A percentile compares a stretch with the other conserved stretches of the same genome.
phyloP scores from a whole-genome alignment of 2,329 filamentous ascomycete genomes.

The Endoconidiophora laricicola region DNA sequence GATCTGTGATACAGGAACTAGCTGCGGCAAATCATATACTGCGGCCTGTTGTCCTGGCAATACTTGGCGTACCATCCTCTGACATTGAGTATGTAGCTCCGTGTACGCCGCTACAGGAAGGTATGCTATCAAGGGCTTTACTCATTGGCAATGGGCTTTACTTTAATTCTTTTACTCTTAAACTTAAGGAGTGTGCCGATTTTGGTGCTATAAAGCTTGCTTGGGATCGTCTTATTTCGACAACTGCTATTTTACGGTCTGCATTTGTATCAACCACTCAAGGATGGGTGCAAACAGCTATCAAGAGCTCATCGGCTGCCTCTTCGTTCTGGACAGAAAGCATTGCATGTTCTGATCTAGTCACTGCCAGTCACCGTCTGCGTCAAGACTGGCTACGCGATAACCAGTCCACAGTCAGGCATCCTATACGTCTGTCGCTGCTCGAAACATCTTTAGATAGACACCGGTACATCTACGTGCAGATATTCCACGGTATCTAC shows the following conservation, averaged over 20 bases:
- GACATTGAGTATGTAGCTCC: constrained; percentile 60
- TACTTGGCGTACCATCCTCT: constrained; percentile 31
- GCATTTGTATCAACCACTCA: constrained; percentile 56
- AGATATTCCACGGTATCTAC: constrained; percentile 76
- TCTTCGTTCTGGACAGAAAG: too few relatives aligned
- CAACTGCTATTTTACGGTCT: constrained; percentile 52
- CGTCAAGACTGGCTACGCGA: too few relatives aligned
- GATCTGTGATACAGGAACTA: constrained; percentile 37
- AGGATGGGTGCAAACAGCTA: constrained; percentile 58
- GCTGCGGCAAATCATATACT: constrained; percentile 48
- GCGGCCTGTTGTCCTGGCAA: constrained; percentile 31
- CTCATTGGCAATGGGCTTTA: constrained; percentile 41
- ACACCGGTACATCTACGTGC: constrained; percentile 33
- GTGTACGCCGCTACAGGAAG: constrained; percentile 74
- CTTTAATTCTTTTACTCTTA: constrained; percentile 58
- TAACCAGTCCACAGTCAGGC: too few relatives aligned
- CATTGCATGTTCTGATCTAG: too few relatives aligned
- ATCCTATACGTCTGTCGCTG: constrained; percentile 35
- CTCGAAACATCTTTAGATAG: constrained; percentile 17
- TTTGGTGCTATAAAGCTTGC: constrained; percentile 29
- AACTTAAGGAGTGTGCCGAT: constrained; percentile 31
- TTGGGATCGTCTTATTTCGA: constrained; percentile 36
- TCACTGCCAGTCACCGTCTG: too few relatives aligned
- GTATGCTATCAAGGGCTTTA: constrained; percentile 59
- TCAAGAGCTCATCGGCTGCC: constrained; percentile 17